Evolutionary conservation across 2,329 filamentous ascomycete genomes (phyloP).

Genomic region (Penicillium sp.): DNA sequence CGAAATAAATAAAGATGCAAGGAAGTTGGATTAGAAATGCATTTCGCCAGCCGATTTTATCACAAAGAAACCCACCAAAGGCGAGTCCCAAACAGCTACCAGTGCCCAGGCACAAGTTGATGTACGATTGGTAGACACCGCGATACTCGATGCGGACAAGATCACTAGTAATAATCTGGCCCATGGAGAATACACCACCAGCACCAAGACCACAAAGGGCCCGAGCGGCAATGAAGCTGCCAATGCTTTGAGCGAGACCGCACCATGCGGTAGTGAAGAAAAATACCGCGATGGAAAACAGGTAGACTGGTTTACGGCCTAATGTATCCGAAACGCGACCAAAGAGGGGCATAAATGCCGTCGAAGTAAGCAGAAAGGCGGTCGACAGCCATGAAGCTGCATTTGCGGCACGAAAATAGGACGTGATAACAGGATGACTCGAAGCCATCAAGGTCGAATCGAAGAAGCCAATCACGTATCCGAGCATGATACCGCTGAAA

Average conservation of each 20-base stretch:
- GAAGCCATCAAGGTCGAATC: conserved; percentile 81
- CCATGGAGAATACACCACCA: conserved; percentile 69
- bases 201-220: conserved; percentile 72
- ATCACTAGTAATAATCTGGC: conserved; percentile 61
- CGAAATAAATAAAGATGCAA: conserved; percentile 46
- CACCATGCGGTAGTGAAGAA: conserved; percentile 68
- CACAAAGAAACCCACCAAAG: conserved; percentile 41
- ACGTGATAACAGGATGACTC: conserved; percentile 77
- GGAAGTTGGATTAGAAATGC: conserved; percentile 53
- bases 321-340: conserved; percentile 73
- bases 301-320: conserved; percentile 66
- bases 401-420: conserved; percentile 74
- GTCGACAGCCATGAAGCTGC: conserved; percentile 81
- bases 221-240: conserved; percentile 68
- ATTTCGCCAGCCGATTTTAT: conserved; percentile 42
- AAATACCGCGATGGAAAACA: conserved; percentile 63
- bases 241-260: conserved; percentile 66
- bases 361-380: conserved; percentile 73
- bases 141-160: conserved; percentile 69
- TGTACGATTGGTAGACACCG: conserved; percentile 44
- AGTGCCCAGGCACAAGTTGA: conserved; percentile 39
- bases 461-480: conserved; percentile 62
- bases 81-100: conserved; percentile 41
- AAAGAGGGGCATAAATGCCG: conserved; percentile 72
- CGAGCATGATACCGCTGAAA: conserved; percentile 59